phyloP scores from a whole-genome alignment of 2,329 filamentous ascomycete species.

The Ascochyta koolunga region DNA sequence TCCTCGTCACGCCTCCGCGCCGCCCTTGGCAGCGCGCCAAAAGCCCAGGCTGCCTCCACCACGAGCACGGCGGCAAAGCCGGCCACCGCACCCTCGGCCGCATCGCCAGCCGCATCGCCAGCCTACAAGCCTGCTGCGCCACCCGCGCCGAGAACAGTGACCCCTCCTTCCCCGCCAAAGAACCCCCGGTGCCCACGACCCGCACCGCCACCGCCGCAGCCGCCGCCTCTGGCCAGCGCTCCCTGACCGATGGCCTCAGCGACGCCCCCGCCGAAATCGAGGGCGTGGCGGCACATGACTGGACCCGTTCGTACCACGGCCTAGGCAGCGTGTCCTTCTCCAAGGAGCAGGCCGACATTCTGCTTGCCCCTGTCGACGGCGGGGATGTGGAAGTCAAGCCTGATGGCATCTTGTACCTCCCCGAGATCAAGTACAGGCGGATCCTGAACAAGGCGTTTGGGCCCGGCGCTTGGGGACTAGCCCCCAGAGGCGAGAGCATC shows the following conservation, averaged over 20 bases:
- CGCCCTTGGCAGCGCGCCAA: constrained; percentile 33
- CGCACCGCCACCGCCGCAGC: constrained; percentile 38
- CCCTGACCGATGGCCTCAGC: constrained; percentile 56
- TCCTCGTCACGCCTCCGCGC: constrained; percentile 26
- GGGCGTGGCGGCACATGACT: constrained; percentile 69
- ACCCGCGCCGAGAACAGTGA: constrained; percentile 34
- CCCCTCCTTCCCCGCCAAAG: constrained; percentile 37
- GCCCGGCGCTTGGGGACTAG: constrained; percentile 93
- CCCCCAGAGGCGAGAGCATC: constrained; percentile 82
- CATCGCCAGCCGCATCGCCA: too few species aligned
- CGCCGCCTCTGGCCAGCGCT: constrained; percentile 39
- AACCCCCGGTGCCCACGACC: constrained; percentile 42
- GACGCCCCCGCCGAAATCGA: constrained; percentile 58
- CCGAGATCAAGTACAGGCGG: constrained; percentile 96
- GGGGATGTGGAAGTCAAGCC: constrained; percentile 96
- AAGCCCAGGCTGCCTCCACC: constrained; percentile 21
- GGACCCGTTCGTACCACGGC: constrained; percentile 83
- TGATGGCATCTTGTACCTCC: constrained; percentile 93
- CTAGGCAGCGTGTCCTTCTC: constrained; percentile 74
- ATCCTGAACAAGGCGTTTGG: constrained; percentile 92
- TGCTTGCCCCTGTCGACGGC: constrained; percentile 69
- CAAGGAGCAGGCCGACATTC: constrained; percentile 69
- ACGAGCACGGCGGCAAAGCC: constrained; percentile 23
- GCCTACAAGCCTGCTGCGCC: constrained; percentile 12
- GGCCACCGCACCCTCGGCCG: constrained; percentile 16